Conservation (phyloP, 2,329 filamentous ascomycete genomes). For the Colletotrichum truncatum region DNA sequence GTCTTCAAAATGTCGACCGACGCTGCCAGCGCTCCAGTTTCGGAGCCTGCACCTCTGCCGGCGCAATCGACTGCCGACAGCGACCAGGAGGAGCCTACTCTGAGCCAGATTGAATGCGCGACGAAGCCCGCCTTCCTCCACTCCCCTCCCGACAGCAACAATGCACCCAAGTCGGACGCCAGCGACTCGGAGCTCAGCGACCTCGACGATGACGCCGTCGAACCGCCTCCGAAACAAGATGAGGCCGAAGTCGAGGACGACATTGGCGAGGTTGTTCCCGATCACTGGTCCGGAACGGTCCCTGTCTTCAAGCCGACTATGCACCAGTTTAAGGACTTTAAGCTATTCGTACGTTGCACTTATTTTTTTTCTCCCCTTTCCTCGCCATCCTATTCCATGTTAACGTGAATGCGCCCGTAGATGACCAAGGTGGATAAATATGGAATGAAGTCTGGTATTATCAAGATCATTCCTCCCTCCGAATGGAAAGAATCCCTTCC, state of each 20-base stretch:
- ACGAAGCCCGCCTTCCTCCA: conserved; percentile 62
- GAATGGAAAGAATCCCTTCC: conserved; percentile 91
- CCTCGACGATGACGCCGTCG: conserved; percentile 63
- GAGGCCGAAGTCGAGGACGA: conserved; percentile 50
- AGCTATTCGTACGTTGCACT: conserved; percentile 77
- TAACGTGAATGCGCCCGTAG: conserved; percentile 47
- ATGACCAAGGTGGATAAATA: conserved; percentile 89
- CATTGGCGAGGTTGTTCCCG: conserved; percentile 82
- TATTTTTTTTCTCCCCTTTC: not conserved
- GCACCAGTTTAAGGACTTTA: conserved; percentile 94
- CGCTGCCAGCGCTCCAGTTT: conserved; percentile 59
- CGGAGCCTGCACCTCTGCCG: conserved; percentile 43
- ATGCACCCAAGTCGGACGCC: conserved; percentile 65
- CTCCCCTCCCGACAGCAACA: conserved; percentile 72
- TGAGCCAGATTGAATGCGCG: conserved; percentile 43
- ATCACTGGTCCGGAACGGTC: conserved; percentile 90
- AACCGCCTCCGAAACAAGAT: conserved; percentile 33
- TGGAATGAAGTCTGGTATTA: conserved; percentile 96
- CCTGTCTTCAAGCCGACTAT: conserved; percentile 96
- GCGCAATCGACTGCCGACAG: conserved; percentile 33
- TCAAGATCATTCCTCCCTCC: conserved; percentile 92
- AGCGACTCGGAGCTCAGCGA: conserved; percentile 75
- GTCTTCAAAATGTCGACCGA: conserved; percentile 62
- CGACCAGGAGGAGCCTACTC: conserved; percentile 33
- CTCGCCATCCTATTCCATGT: conserved; percentile 26